Conservation (phyloP, 441 rosid genomes). For the Iberis amara region DNA sequence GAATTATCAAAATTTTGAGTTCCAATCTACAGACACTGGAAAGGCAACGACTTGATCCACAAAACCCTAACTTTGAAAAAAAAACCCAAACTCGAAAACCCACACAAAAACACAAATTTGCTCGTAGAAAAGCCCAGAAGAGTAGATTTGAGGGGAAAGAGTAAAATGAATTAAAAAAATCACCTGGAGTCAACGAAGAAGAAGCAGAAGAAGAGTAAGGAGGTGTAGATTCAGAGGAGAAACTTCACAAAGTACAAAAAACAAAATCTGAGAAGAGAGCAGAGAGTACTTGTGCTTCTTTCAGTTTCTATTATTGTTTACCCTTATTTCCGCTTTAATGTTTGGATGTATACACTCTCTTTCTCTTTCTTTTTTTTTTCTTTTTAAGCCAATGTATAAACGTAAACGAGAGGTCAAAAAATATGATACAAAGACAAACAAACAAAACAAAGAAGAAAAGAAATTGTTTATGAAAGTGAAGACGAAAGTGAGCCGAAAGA, state of each 20-base stretch:
- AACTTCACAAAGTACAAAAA: slow-evolving; percentile 12
- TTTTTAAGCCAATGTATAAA: too few relatives aligned
- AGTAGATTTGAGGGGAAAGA: slow-evolving; percentile 9
- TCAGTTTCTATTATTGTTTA: slow-evolving; percentile 25
- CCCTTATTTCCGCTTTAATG: slow-evolving; percentile 15
- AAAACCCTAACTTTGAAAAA: slow-evolving; percentile 19
- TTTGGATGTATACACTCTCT: slow-evolving; percentile 5
- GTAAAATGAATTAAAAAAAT: not conserved
- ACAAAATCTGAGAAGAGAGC: slow-evolving; percentile 25
- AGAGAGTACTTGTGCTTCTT: slow-evolving; percentile 24
- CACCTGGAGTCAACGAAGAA: slow-evolving; percentile 24
- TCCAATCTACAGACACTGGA: too few relatives aligned
- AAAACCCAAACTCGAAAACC: slow-evolving; percentile 19
- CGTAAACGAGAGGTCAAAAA: too few relatives aligned
- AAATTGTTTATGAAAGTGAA: too few relatives aligned
- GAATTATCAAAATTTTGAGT: too few relatives aligned
- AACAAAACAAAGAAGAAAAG: too few relatives aligned
- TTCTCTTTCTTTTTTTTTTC: too few relatives aligned
- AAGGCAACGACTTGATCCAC: not conserved
- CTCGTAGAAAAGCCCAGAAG: slow-evolving; percentile 20
- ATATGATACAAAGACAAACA: too few relatives aligned
- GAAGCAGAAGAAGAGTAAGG: not conserved
- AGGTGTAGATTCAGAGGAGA: not conserved
- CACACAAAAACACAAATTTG: not conserved
- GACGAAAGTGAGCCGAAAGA: too few relatives aligned